Evolutionary conservation across 108 stramenopile species (phyloP).

Genomic region (Mediolabrus comicus): DNA sequence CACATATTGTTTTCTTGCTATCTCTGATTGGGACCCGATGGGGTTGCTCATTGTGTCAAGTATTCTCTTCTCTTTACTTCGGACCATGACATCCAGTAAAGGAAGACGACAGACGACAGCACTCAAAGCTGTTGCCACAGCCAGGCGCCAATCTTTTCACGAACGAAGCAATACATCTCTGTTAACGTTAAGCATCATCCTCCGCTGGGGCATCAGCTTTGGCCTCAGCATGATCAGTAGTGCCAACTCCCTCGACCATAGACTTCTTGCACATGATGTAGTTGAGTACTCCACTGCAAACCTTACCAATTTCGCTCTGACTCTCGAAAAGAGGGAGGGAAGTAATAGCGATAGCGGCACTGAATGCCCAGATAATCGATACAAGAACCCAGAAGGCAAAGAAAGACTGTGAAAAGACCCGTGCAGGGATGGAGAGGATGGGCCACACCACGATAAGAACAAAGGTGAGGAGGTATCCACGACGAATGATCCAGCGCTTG

Average conservation of each 20-base stretch:
- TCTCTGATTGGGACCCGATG: too few relatives aligned
- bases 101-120: too few relatives aligned
- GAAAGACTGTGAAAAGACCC: constrained; percentile 76
- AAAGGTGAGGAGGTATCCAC: constrained; percentile 79
- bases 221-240: constrained; percentile 25
- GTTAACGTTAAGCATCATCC: too few relatives aligned
- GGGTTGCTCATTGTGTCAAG: too few relatives aligned
- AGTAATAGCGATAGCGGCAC: constrained; percentile 71
- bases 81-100: too few relatives aligned
- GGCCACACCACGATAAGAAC: constrained; percentile 89
- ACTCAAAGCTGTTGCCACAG: too few relatives aligned
- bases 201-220: constrained; percentile 15
- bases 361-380: constrained; percentile 88
- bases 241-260: constrained; percentile 10
- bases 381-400: constrained; percentile 92
- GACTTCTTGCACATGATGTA: constrained; percentile 7
- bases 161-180: too few relatives aligned
- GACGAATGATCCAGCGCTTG: constrained; percentile 78
- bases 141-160: too few relatives aligned
- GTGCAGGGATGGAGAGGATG: constrained; percentile 80
- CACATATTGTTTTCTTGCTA: too few relatives aligned
- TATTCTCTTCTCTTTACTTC: too few relatives aligned
- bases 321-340: constrained; percentile 80
- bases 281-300: constrained; percentile 52
- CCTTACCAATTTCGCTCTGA: constrained; percentile 57